A percentile compares a stretch with the other conserved stretches of the same genome.
Evolutionary conservation across 2,329 filamentous ascomycete genomes (phyloP).

Genomic region (Colletotrichum theobromicola): DNA sequence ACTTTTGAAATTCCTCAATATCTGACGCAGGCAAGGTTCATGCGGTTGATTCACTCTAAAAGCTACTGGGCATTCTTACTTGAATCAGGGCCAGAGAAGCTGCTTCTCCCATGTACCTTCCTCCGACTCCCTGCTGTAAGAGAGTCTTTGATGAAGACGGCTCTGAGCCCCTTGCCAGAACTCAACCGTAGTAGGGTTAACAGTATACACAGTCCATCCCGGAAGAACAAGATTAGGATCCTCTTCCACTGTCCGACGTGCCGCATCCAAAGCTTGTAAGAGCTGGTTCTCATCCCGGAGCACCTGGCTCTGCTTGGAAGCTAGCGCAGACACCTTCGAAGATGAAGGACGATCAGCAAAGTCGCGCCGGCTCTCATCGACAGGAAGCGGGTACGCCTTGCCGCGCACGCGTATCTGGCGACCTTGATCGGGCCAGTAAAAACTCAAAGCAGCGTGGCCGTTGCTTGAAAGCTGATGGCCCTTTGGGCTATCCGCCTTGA

Average conservation of each 20-base stretch:
- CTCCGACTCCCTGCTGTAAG: fast-evolving
- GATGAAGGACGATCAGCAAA: neutral
- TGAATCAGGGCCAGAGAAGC: neutral
- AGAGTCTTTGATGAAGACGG: neutral
- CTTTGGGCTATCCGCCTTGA: neutral
- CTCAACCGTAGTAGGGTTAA: neutral
- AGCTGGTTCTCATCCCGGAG: neutral
- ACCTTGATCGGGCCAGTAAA: neutral
- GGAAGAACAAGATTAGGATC: neutral
- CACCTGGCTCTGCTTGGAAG: neutral
- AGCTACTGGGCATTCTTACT: too few species aligned
- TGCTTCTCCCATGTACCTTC: fast-evolving
- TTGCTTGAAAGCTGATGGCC: neutral
- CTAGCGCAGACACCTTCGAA: neutral
- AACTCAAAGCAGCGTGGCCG: neutral
- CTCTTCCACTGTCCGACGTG: neutral
- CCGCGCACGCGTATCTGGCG: neutral
- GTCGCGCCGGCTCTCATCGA: neutral
- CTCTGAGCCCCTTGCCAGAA: neutral
- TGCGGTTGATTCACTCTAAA: too few species aligned
- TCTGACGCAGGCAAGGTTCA: too few species aligned
- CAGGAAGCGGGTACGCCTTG: neutral
- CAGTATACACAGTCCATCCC: neutral
- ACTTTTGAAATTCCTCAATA: too few species aligned
- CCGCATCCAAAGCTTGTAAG: neutral